A percentile compares a stretch with the other conserved stretches of the same genome.
Conservation (phyloP, 768 basidiomycete genomes). For the Amanita thiersii region DNA sequence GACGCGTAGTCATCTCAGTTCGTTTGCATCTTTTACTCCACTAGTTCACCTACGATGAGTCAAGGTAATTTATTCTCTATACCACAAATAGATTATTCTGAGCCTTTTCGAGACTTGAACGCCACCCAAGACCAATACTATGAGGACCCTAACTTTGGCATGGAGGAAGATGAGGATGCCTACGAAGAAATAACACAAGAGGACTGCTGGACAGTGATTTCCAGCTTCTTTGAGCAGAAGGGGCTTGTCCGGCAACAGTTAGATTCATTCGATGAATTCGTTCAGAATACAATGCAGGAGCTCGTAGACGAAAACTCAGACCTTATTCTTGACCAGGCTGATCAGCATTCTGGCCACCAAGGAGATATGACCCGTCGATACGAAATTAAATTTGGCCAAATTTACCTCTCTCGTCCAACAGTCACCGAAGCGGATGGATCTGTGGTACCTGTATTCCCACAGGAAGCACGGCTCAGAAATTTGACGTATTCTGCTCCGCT, state of each 20-base stretch:
- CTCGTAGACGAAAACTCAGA: constrained; percentile 95
- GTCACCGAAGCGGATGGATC: constrained; percentile 95
- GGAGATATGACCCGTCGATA: constrained; percentile 81
- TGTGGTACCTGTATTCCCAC: constrained; percentile 90
- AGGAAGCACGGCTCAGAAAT: constrained; percentile 92
- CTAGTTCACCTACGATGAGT: constrained; percentile 30
- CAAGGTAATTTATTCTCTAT: constrained; percentile 36
- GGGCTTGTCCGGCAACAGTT: constrained; percentile 97
- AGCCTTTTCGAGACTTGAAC: constrained; percentile 37
- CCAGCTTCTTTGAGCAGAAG: constrained; percentile 94
- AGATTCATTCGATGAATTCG: constrained; percentile 97
- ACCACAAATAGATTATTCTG: not conserved
- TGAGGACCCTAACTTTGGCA: constrained; percentile 51
- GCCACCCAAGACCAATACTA: constrained; percentile 46
- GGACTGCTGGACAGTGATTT: constrained; percentile 94
- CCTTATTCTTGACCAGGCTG: constrained; percentile 91
- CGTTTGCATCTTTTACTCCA: constrained; percentile 2
- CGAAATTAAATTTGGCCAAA: constrained; percentile 96
- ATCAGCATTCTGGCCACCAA: constrained; percentile 89
- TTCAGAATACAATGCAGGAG: constrained; percentile 99
- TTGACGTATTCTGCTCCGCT: constrained; percentile 94
- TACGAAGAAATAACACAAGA: constrained; percentile 83
- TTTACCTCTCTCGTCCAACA: constrained; percentile 92
- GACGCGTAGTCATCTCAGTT: no score
- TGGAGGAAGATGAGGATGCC: constrained; percentile 46